phyloP scores from a whole-genome alignment of 2,329 filamentous ascomycete species.

The Chlorencoelia australis region DNA sequence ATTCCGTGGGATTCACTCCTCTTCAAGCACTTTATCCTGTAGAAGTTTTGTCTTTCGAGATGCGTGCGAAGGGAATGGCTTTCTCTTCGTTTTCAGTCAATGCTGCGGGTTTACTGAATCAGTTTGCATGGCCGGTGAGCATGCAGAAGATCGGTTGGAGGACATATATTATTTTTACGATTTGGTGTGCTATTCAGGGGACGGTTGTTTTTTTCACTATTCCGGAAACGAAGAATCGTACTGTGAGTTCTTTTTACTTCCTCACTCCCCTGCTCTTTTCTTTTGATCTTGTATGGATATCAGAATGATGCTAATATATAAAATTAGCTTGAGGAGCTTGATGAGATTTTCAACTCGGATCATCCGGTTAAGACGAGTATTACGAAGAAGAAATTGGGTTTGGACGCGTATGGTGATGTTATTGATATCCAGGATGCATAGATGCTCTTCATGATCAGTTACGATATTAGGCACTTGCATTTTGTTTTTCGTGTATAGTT shows the following conservation, averaged over 20 bases:
- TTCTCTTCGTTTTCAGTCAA: constrained; percentile 30
- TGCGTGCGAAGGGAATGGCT: constrained; percentile 46
- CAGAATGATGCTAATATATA: no score
- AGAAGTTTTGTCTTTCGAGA: constrained; percentile 43
- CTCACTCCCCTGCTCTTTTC: no score
- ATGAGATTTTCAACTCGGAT: constrained; percentile 37
- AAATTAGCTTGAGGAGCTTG: constrained; percentile 40
- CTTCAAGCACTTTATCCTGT: constrained; percentile 41
- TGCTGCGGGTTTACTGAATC: constrained; percentile 33
- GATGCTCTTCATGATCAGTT: no score
- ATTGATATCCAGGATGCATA: constrained; percentile 9
- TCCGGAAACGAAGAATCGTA: constrained; percentile 40
- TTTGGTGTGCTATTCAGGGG: constrained; percentile 34
- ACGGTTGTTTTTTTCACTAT: constrained; percentile 38
- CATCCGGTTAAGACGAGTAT: constrained; percentile 38
- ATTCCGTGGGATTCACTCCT: constrained; percentile 37
- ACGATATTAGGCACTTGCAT: no score
- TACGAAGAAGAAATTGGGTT: constrained; percentile 31
- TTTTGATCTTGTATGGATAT: no score
- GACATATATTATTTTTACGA: constrained; percentile 42
- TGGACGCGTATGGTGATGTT: constrained; percentile 18
- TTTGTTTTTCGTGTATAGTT: no score
- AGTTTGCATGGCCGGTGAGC: constrained; percentile 37
- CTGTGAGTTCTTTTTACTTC: constrained; percentile 21
- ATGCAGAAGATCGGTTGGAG: constrained; percentile 42